Base-by-base conservation (phyloP, 495 filamentous ascomycete genomes). In the Aspergillus egyptiacus region DNA sequence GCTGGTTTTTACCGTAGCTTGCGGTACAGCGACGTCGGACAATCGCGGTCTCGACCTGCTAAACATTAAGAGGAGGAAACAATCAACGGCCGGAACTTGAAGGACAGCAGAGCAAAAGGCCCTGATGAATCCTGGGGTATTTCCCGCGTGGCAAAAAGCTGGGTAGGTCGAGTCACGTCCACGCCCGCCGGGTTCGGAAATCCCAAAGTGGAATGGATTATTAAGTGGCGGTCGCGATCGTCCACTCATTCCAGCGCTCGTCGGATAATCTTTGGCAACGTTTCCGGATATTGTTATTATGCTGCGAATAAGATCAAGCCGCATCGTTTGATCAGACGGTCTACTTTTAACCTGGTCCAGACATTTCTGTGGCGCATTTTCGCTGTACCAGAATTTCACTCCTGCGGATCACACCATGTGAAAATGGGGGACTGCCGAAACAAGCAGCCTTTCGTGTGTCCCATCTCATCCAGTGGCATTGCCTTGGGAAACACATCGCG, bases 221-320 rank as follows among this genome's bases (percentile, higher is more conserved):
- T 46, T 23, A 44, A 15, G 43, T 46, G 43, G 43, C 43, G 43
- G 31, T 27, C 20, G 31, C 19, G 43, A 34, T 46, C 43, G 22
- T 36, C 43, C 32, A 34, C 25, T 30, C 17, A 15, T 5, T 5
- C 19, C 17, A 27, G 20, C 7, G 37, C 20, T 6, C 24, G 6
- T 19, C 17, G 36, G 36, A 22, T 8, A 44, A 33, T 33, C 11
- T 7, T 11, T 37, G 4, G 20, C 28, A 14, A n/a, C 3, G 18
- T 6, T 11, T 18, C 35, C 17, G 19, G 13, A 20, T 20, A 18
- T 20, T 17, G 3, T 28, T 20, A 18, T 20, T 17, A 2, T 28
- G 24, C 25, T 32, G 40, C 28, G 23, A 44, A n/a, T 33, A 44
- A 44, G 41, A 44, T 44, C 2, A 44, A 44, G 18, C 41, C 5